Conservation (phyloP, 371 early-diverging fungal genomes). For the Mucor piriformis region DNA sequence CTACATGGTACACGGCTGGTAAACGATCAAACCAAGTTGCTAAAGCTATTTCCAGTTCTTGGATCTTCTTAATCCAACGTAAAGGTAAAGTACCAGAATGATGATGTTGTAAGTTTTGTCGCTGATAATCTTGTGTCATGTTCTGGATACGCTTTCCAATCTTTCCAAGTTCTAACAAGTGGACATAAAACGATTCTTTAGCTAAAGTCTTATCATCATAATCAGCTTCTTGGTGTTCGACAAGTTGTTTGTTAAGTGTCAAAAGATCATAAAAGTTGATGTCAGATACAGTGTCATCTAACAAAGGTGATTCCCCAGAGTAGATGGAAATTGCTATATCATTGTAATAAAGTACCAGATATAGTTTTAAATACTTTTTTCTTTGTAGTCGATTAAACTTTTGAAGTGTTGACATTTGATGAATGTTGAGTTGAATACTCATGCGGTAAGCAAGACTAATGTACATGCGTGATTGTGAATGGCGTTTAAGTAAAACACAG, state of each 20-base stretch:
- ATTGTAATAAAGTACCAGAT: conserved; percentile 47
- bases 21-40: conserved; percentile 45
- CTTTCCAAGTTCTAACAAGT: conserved; percentile 37
- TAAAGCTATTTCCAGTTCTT: conserved; percentile 38
- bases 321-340: conserved; percentile 36
- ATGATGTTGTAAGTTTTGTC: conserved; percentile 25
- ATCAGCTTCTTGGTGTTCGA: conserved; percentile 22
- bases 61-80: conserved; percentile 34
- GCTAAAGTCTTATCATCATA: conserved; percentile 36
- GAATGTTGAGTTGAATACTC: conserved; percentile 43
- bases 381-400: conserved; percentile 21
- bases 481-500: conserved; percentile 40
- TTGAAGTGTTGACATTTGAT: conserved; percentile 4
- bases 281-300: conserved; percentile 36
- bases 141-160: conserved; percentile 40
- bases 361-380: conserved; percentile 36
- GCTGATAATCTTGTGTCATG: conserved; percentile 34
- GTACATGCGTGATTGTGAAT: conserved; percentile 46
- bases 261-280: conserved; percentile 48
- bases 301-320: conserved; percentile 31
- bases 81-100: conserved; percentile 28
- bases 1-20: conserved; percentile 37
- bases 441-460: conserved; percentile 43
- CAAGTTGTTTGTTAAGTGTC: conserved; percentile 24
- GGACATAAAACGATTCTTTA: conserved; percentile 46